Evolutionary conservation across 2,329 filamentous ascomycete genomes (phyloP), one percentile per base, ranked within the genome.

Genomic region (Ceratocystis albifundus): DNA sequence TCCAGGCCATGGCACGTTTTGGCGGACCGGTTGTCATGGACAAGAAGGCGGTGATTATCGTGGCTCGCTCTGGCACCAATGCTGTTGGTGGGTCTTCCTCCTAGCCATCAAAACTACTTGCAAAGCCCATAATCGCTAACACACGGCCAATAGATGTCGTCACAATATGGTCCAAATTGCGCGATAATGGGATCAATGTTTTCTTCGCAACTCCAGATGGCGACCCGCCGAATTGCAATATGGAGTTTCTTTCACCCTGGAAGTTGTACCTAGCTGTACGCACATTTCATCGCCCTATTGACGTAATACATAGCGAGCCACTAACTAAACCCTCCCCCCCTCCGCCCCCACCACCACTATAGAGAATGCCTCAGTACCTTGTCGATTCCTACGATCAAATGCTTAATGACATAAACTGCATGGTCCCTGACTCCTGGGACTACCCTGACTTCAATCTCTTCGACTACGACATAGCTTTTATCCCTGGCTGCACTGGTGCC

Each of bases 361-460:
- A 68, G 66, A 61, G 66, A 36, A n/a, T 65, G n/a, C 66, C 66
- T 2, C 64, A 68, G 20, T 65, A 65, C 30, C 66, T 68, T 4
- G 30, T 41, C 12, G 22, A 44, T n/a, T 45, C 59, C 46, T 68
- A 68, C 10, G 57, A 50, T 17, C 57, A 63, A 41, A 68, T 68
- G 66, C 36, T 50, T 6, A 28, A 28, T 10, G 64, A 66, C 32
- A 62, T 61, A 20, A 65, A 65, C 44, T 68, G 66, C 57, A 22
- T 46, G 30, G 36, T n/a, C 4, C 66, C 64, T 8, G 57, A 57
- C 22, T 30, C 48, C 10, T 68, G 62, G 64, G 45, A 63, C 61
- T 41, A 28, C 4, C 59, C 45, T 10, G 66, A 62, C 20, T 68
- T 68, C 53, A 62, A n/a, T 48, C 61, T 66, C 46, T 22, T 61